These are phyloP conservation scores for Arabidopsis hybrid DNA, from an alignment of 441 rosid species.

Conservation along the genomic window DNA sequence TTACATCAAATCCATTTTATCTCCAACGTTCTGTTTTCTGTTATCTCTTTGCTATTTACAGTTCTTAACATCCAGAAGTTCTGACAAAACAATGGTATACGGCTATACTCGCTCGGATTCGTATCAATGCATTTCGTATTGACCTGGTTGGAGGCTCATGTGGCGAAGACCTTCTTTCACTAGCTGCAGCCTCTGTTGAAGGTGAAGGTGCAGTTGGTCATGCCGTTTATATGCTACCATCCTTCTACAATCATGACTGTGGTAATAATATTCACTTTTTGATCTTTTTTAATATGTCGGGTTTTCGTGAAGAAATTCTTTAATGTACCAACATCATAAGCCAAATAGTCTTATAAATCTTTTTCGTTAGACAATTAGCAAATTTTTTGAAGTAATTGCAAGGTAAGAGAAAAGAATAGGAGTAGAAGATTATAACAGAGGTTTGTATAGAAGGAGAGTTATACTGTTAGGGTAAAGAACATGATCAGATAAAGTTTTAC, in stretches of 20 bases:
- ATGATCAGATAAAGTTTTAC: background rate
- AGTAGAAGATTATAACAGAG: background rate
- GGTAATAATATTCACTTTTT: constrained; percentile 46
- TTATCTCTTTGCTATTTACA: constrained; percentile 32
- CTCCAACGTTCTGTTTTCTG: constrained; percentile 11
- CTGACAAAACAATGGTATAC: constrained; percentile 80
- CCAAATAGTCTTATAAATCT: background rate
- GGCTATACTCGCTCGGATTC: constrained; percentile 69
- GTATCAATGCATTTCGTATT: constrained; percentile 82
- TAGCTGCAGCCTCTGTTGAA: constrained; percentile 80
- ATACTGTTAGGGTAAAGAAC: background rate
- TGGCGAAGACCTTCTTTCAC: constrained; percentile 73
- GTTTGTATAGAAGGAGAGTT: background rate
- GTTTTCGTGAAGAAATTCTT: background rate
- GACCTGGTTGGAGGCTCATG: constrained; percentile 73
- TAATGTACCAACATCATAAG: background rate
- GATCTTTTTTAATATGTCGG: background rate
- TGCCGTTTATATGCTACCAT: constrained; percentile 86
- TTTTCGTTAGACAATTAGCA: background rate
- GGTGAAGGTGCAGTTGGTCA: constrained; percentile 85
- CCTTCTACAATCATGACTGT: constrained; percentile 88
- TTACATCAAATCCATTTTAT: constrained; percentile 10
- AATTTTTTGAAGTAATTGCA: background rate
- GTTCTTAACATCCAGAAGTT: constrained; percentile 66
- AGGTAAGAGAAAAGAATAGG: background rate